A percentile compares a stretch with the other conserved stretches of the same genome.
phyloP scores from a whole-genome alignment of 768 basidiomycete genomes.

The Podaxis rugospora region DNA sequence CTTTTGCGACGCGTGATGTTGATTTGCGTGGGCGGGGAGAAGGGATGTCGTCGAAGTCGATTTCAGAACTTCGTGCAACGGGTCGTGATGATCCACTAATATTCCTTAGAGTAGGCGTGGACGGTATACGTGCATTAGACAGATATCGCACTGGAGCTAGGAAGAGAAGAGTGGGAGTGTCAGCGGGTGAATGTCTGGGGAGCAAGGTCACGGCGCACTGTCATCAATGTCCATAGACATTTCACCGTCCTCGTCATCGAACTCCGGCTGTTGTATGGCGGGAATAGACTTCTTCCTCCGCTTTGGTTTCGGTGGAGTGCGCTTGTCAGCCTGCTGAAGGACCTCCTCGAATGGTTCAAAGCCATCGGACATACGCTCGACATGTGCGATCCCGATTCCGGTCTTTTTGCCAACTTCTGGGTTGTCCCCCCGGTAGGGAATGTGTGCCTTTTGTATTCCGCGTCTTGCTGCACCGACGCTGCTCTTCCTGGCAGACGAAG shows the following conservation, averaged over 20 bases:
- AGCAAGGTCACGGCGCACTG: conserved; percentile 38
- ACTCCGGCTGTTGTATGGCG: conserved; percentile 20
- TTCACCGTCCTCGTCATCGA: conserved; percentile 58
- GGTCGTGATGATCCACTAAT: conserved; percentile 39
- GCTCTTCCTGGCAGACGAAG: conserved; percentile 42
- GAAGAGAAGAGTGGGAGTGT: background rate
- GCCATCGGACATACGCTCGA: conserved; percentile 73
- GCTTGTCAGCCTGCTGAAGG: conserved; percentile 62
- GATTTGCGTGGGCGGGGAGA: conserved; percentile 42
- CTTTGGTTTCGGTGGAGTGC: conserved; percentile 57
- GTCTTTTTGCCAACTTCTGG: conserved; percentile 78
- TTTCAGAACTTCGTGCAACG: conserved; percentile 46
- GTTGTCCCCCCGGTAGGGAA: conserved; percentile 77
- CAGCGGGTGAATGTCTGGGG: background rate
- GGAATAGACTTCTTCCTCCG: conserved; percentile 40
- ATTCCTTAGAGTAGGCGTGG: conserved; percentile 35
- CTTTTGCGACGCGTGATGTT: conserved; percentile 30
- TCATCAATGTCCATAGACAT: conserved; percentile 73
- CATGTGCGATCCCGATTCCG: conserved; percentile 61
- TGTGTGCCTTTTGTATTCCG: conserved; percentile 59
- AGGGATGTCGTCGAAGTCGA: conserved; percentile 60
- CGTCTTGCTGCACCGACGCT: conserved; percentile 44
- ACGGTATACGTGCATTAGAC: conserved; percentile 33
- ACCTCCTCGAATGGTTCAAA: conserved; percentile 80
- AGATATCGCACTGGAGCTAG: conserved; percentile 42